Base-by-base conservation (phyloP, 2,329 filamentous ascomycete species). In the Alternaria brassicae region DNA sequence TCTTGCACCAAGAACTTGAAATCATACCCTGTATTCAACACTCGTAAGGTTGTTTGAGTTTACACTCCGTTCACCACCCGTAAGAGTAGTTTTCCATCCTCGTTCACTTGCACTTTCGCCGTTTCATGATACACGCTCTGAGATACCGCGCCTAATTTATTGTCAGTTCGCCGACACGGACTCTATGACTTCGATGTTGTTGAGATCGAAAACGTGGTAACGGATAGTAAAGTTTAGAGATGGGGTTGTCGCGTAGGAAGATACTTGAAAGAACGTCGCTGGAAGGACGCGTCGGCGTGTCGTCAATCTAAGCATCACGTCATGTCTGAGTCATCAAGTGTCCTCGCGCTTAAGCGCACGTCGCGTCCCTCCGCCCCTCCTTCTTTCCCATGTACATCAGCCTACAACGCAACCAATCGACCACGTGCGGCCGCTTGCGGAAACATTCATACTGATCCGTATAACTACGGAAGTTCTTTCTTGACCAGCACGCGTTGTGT, bases 381-480 rank as follows among this genome's bases (percentile, higher is more conserved):
- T 34, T 5, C 44, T 23, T n/a, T 12, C 4, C 28, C 19, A 12
- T 34, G n/a, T 30, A 32, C 6, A 13, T 15, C 44, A 6, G 30
- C 28, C 44, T 32, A n/a, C 28, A 34, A 23, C 27, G 7, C 17
- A 3, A 34, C 3, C 6, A 4, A 23, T 6, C 17, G 7, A 10
- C 28, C 4, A 10, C 13, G 28, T 30, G 17, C n/a, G 3, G 5
- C 15, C 4, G 12, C 6, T 6, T 4, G 0, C 2, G 13, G 0
- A 47, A 0, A 21, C 12, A 10, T 0, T 32, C 2, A 8, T 2
- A 2, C 6, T 45, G 5, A 3, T 5, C 0, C 4, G 0, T 13
- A 3, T 12, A 15, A 4, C 6, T 6, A 21, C 10, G 27, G 10
- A 2, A 12, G 10, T 13, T 21, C 6, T 21, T 47, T 9, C n/a